Evolutionary conservation across 208 protist genomes (phyloP).

Genomic region (Tritrichomonas foetus): DNA sequence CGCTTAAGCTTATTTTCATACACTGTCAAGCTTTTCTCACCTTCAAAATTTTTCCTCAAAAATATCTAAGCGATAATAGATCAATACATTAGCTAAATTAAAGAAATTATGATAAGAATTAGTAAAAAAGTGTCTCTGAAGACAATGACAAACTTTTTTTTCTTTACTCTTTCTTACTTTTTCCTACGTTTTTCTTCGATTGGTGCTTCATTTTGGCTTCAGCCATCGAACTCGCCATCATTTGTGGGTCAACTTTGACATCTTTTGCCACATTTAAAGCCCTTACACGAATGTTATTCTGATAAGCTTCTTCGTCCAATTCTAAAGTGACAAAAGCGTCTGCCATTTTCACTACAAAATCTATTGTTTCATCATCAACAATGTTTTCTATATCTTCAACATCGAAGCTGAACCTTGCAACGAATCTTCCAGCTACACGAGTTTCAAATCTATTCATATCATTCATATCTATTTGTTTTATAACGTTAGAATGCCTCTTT

Average conservation of each 20-base stretch:
- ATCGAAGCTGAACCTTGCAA: background rate
- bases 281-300: background rate
- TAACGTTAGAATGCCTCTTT: background rate
- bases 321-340: background rate
- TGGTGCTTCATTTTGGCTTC: background rate
- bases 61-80: too few species aligned
- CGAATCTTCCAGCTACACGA: background rate
- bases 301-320: background rate
- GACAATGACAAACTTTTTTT: too few species aligned
- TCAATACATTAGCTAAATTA: too few species aligned
- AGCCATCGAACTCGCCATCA: background rate
- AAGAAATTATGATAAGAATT: too few species aligned
- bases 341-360: background rate
- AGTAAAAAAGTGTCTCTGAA: too few species aligned
- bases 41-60: too few species aligned
- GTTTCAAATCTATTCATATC: constrained; percentile 29
- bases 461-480: background rate
- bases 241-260: background rate
- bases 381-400: background rate
- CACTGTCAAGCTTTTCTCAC: too few species aligned
- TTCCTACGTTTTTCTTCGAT: background rate
- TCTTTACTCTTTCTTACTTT: background rate
- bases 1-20: too few species aligned
- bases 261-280: too few species aligned
- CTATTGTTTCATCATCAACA: background rate